Conservation (phyloP, 2,329 filamentous ascomycete genomes). For the Cryphonectria radicalis region DNA sequence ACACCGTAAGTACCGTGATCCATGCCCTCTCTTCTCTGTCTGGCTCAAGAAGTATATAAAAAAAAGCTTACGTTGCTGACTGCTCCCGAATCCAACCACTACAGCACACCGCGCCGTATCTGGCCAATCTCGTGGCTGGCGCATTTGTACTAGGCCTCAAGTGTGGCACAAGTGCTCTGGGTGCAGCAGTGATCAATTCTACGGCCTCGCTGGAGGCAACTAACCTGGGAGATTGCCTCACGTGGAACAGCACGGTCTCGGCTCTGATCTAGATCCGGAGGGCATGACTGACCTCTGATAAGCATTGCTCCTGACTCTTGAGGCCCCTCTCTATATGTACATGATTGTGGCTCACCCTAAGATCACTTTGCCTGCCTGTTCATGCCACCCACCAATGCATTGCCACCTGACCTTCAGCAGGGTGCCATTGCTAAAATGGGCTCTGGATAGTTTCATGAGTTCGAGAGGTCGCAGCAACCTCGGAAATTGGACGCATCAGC, state of each 20-base stretch:
- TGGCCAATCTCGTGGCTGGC: conserved; percentile 57
- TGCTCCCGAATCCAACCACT: background rate
- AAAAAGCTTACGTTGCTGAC: background rate
- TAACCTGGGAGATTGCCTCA: conserved; percentile 38
- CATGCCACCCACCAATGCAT: background rate
- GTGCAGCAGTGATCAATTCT: conserved; percentile 38
- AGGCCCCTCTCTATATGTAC: background rate
- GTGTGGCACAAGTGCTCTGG: conserved; percentile 51
- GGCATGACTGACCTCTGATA: background rate
- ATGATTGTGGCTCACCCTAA: background rate
- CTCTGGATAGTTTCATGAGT: background rate
- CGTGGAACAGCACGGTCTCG: conserved; percentile 36
- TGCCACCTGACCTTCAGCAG: background rate
- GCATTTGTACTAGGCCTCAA: conserved; percentile 61
- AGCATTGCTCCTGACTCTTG: background rate
- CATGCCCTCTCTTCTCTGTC: background rate
- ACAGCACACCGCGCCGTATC: conserved; percentile 12
- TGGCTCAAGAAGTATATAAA: background rate
- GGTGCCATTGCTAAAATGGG: background rate
- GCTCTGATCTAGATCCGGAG: conserved; percentile 26
- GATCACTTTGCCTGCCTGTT: background rate
- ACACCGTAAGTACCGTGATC: conserved; percentile 46
- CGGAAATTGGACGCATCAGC: background rate
- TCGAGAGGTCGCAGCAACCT: background rate
- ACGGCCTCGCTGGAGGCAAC: conserved; percentile 38